phyloP scores from a whole-genome alignment of 2,329 filamentous ascomycete genomes.

The Botrytis fragariae region DNA sequence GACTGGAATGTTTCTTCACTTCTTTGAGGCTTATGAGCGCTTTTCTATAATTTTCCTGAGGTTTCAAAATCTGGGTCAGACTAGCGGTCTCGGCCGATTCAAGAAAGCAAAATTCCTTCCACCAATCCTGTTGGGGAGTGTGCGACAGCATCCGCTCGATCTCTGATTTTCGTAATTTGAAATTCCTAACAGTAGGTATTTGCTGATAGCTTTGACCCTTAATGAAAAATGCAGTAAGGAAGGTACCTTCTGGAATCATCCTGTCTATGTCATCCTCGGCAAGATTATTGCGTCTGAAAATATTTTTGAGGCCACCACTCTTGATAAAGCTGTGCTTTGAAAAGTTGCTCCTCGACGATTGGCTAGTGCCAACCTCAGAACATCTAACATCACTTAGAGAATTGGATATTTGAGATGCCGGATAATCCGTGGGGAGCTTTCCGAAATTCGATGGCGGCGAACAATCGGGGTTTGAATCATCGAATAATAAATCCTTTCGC shows the following conservation, averaged over 20 bases:
- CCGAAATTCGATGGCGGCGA: no score
- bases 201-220: background rate
- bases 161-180: background rate
- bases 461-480: no score
- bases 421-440: no score
- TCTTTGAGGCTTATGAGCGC: background rate
- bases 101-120: constrained; percentile 7
- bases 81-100: background rate
- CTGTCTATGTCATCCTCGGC: background rate
- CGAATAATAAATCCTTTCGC: no score
- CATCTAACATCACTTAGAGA: background rate
- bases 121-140: background rate
- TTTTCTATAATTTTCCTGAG: background rate
- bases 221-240: background rate
- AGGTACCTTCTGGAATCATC: background rate
- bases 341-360: background rate
- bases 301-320: background rate
- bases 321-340: background rate
- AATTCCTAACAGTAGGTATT: background rate
- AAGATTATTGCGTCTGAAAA: background rate
- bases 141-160: background rate
- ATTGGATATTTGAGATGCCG: no score
- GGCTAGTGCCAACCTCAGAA: background rate
- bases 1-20: background rate
- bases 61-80: background rate